Evolutionary conservation across 305 asterid species (phyloP).

Genomic region (Fraxinus dipetala): DNA sequence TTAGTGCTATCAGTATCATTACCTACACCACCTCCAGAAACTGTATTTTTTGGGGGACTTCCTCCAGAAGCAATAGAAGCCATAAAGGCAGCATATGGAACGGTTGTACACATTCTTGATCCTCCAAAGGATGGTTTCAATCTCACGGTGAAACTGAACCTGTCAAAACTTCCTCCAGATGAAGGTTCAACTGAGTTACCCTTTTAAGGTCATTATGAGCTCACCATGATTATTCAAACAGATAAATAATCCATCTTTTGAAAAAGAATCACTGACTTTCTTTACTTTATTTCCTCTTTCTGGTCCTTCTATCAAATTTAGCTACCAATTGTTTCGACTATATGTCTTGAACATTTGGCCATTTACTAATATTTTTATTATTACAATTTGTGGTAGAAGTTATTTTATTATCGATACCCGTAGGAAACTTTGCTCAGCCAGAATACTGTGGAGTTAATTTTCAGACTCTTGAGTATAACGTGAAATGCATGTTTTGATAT

Average conservation of each 20-base stretch:
- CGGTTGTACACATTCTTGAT: conserved; percentile 81
- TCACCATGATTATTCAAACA: conserved; percentile 35
- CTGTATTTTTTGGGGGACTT: conserved; percentile 73
- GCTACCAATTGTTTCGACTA: not conserved
- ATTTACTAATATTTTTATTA: not conserved
- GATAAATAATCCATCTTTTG: conserved; percentile 18
- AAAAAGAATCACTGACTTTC: conserved; percentile 1
- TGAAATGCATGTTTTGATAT: not conserved
- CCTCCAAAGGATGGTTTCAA: conserved; percentile 95
- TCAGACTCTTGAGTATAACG: not conserved
- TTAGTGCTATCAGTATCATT: conserved; percentile 65
- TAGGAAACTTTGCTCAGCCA: not conserved
- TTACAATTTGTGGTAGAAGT: not conserved
- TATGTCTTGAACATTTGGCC: conserved; percentile 15
- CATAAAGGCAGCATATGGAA: conserved; percentile 77
- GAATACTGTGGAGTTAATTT: not conserved
- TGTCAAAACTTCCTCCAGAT: conserved; percentile 88
- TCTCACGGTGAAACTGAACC: conserved; percentile 83
- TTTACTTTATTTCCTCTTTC: not conserved
- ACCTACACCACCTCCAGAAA: conserved; percentile 89
- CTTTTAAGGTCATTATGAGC: conserved; percentile 53
- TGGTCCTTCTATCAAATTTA: conserved; percentile 11
- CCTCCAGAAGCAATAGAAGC: conserved; percentile 94
- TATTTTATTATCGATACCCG: not conserved
- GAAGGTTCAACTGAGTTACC: conserved; percentile 82